Evolutionary conservation across 108 stramenopile species (phyloP), one percentile per base, ranked within the genome.

Genomic region (Fragilaria crotonensis): DNA sequence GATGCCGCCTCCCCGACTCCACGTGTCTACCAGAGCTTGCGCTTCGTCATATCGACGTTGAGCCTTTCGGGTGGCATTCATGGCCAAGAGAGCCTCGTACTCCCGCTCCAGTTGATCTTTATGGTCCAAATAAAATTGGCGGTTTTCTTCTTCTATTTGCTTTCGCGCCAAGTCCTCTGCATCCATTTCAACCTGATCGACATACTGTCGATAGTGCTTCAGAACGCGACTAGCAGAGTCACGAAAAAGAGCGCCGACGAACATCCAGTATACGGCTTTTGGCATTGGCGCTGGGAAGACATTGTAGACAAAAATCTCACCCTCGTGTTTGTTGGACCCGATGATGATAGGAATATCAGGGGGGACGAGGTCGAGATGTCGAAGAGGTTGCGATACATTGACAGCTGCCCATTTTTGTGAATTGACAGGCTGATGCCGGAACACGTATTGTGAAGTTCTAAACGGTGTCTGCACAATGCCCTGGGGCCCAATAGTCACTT

Each of bases 211-310:
- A 64, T 86, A 85, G 45, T 84, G 81, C 28, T 67, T 72, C 0
- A 90, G 61, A 9, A 90, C 82, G 27, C 62, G 45, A 0, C 67
- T 45, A 7, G 84, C 80, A 59, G 73, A 78, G 47, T 83, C 77
- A 25, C 83, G 76, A 62, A 93, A 93, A 41, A 93, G 64, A 7
- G 84, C 84, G 4, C 78, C 68, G 14, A 86, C 86, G 63, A 93
- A 93, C 64, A 84, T 81, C 81, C 82, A 77, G 58, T 89, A 93
- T 19, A 89, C 80, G 3, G 77, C 45, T 60, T 89, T 93, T 33
- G 73, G 71, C 90, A 93, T 93, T 26, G 80, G 71, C 1, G 84
- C 47, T 7, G 87, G 87, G 60, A 87, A 93, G 5, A 87, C 90
- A 1, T 60, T 41, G 65, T 89, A 81, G 2, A 93, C 90, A 68